Evolutionary conservation across 2,329 filamentous ascomycete genomes (phyloP), one percentile per base, ranked within the genome.

Genomic region (Aschersonia sp.): DNA sequence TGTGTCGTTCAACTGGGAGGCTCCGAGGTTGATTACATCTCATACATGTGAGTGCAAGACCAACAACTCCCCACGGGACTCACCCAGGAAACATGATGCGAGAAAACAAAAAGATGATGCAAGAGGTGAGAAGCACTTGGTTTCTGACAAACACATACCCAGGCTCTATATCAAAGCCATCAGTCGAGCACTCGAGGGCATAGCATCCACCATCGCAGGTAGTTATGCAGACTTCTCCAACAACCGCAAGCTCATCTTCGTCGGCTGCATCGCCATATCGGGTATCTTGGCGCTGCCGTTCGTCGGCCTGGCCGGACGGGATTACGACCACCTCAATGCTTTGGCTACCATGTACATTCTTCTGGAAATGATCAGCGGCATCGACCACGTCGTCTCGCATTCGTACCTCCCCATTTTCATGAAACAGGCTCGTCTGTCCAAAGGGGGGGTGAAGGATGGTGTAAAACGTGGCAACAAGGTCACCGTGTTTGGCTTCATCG

Each of bases 381-480:
- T 52, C 20, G 53, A 54, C 47, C 50, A 48, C 29, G 47, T 54
- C 29, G 51, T 53, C 12, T 51, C 53, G 40, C 49, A 48, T 3
- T 54, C 53, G 9, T 54, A 54, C 30, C 49, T 54, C n/a, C 53
- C 53, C 43, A 54, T 53, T 5, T 54, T 54, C 30, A 54, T 54
- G 53, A 51, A 51, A 30, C 53, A 51, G 5, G 50, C 48, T 5
- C 50, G 53, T 28, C 53, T 47, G 50, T 43, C 47, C 10, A 38
- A 38, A 4, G 31, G 44, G 30, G 44, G 45, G 5, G 31, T 20
- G 5, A 28, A 20, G 38, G 47, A 42, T 54, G 50, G 51, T 45
- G 48, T 29, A 47, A 54, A 35, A 20, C 20, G 20, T 20, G 53
- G 53, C 5, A 53, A 50, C 44, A 49, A 47, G 7, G 52, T 53